Evolutionary conservation across 495 filamentous ascomycete species (phyloP).

Genomic region (Hyaloscypha hepaticicola): DNA sequence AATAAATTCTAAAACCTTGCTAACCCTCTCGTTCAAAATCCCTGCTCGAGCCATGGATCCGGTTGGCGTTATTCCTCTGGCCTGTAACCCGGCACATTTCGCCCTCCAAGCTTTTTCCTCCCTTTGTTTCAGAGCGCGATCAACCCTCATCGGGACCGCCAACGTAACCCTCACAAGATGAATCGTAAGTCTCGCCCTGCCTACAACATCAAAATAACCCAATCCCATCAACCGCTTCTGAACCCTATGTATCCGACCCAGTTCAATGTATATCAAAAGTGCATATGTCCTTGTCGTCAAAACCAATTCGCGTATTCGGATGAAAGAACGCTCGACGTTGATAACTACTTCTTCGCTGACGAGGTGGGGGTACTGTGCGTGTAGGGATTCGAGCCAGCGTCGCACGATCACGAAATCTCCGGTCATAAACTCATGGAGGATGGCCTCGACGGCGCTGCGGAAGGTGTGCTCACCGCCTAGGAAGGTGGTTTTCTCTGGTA

Average conservation of each 20-base stretch:
- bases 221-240: constrained; percentile 40
- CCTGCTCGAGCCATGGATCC: constrained; percentile 31
- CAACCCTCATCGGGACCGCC: constrained; percentile 43
- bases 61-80: constrained; percentile 27
- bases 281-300: constrained; percentile 44
- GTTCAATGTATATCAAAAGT: constrained; percentile 42
- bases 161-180: constrained; percentile 43
- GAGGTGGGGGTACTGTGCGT: constrained; percentile 39
- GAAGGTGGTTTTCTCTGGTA: constrained; percentile 32
- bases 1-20: constrained; percentile 42
- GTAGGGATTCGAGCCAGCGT: constrained; percentile 35
- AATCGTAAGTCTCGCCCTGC: constrained; percentile 38
- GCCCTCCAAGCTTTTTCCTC: constrained; percentile 42
- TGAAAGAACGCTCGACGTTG: constrained; percentile 39
- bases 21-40: constrained; percentile 39
- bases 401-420: constrained; percentile 43
- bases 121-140: constrained; percentile 40
- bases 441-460: constrained; percentile 38
- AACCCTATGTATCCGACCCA: constrained; percentile 41
- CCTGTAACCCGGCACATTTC: constrained; percentile 39
- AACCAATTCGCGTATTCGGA: constrained; percentile 38
- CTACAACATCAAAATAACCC: constrained; percentile 42
- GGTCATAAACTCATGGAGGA: constrained; percentile 43
- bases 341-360: constrained; percentile 41
- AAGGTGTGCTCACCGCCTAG: constrained; percentile 42